Conservation (phyloP, 345 rosid species). For the Xanthoceras sorbifolium region DNA sequence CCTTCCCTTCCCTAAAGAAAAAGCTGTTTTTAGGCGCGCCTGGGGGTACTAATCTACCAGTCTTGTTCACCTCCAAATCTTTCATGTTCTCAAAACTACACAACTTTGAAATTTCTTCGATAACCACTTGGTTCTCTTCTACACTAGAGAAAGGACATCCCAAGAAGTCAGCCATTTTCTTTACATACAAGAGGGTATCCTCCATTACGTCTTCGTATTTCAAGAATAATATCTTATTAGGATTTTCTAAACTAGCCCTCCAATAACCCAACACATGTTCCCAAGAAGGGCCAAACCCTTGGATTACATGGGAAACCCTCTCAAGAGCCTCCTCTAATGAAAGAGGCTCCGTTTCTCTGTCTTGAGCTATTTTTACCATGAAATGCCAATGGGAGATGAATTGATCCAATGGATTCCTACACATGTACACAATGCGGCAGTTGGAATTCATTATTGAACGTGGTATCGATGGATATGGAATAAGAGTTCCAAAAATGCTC, state of each 20-base stretch:
- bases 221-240: conserved; percentile 26
- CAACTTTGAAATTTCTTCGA: conserved; percentile 29
- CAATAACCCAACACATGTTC: conserved; percentile 26
- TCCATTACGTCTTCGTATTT: conserved; percentile 34
- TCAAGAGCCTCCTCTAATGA: conserved; percentile 24
- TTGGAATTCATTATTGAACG: conserved; percentile 4
- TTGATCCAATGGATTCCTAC: conserved; percentile 31
- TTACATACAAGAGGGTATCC: conserved; percentile 12
- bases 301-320: conserved; percentile 27
- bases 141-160: conserved; percentile 23
- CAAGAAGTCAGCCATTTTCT: conserved; percentile 35
- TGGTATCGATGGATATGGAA: conserved; percentile 18
- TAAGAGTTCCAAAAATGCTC: conserved; percentile 24
- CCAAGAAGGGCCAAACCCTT: conserved; percentile 25
- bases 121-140: conserved; percentile 27
- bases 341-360: not conserved
- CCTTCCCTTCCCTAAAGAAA: conserved; percentile 43
- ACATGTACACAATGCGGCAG: conserved; percentile 31
- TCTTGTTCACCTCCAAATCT: conserved; percentile 39
- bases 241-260: conserved; percentile 22
- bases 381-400: conserved; percentile 33
- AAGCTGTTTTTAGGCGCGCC: conserved; percentile 25
- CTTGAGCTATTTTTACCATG: not conserved
- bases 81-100: conserved; percentile 46
- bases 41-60: conserved; percentile 26